Evolutionary conservation across 2,329 filamentous ascomycete species (phyloP), one percentile per base, ranked within the genome.

Genomic region (Trichoderma semiorbis): DNA sequence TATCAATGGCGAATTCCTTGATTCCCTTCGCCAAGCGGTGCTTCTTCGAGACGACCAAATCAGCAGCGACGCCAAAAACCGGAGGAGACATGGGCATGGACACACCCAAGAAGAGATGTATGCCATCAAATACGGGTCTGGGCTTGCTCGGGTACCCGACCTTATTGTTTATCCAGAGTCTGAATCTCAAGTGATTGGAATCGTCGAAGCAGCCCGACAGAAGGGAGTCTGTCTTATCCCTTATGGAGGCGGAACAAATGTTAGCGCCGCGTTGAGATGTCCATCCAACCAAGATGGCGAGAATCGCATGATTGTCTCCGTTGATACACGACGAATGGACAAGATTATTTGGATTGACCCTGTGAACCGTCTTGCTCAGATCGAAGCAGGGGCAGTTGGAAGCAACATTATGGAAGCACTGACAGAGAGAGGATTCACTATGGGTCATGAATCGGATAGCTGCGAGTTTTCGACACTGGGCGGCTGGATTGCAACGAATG

Each of bases 391-490:
- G 24, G 66, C 66, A 16, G 66, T 69, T 11, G 66, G 66, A n/a
- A 62, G 55, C 24, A 57, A 69, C 26, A 69, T 69, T 24, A 50
- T 62, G 34, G 28, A 53, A 11, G 43, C 55, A 7, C 36, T 69
- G 55, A 55, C 53, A 39, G 66, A 69, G 30, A 32, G 58, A 32
- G 50, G 66, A 39, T 61, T 69, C 12, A 69, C 24, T n/a, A 32
- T 69, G 18, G 66, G 66, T 2, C 66, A 69, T 43, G 66, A 69
- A 16, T 55, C 66, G 21, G 66, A 69, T 26, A 69, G 66, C 66
- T 32, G 58, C 32, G 66, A 69, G 55, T 69, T 69, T 14, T 69
- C 66, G 12, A 69, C 66, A 11, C 55, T 69, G 16, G 66, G 66
- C 2, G 66, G 66, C 21, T 62, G 66, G 66, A 69, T 69, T 34